A percentile compares a stretch with the other conserved stretches of the same genome.
phyloP scores from a whole-genome alignment of 768 basidiomycete genomes.

The Suillus clintonianus region DNA sequence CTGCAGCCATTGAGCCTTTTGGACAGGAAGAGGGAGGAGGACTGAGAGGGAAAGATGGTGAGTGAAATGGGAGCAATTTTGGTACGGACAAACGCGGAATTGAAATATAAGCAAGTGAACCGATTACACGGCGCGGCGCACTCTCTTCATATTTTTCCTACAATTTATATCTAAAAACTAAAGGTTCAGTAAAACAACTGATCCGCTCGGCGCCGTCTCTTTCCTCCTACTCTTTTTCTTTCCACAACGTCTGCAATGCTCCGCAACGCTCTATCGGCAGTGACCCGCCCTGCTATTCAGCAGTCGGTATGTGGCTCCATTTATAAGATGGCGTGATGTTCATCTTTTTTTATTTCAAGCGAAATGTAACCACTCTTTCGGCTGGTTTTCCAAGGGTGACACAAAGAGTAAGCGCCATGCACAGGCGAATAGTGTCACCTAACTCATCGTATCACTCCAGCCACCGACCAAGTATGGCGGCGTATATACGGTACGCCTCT shows the following conservation, averaged over 20 bases:
- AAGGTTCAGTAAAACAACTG: slow-evolving; percentile 5
- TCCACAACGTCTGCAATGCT: slow-evolving; percentile 52
- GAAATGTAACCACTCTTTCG: slow-evolving; percentile 74
- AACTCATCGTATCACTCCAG: slow-evolving; percentile 39
- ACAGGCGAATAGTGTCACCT: slow-evolving; percentile 4
- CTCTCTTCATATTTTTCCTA: background rate
- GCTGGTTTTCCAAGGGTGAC: slow-evolving; percentile 78
- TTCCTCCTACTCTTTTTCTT: slow-evolving; percentile 31
- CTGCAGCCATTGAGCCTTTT: slow-evolving; percentile 50
- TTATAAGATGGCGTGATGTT: background rate
- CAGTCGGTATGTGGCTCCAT: slow-evolving; percentile 48
- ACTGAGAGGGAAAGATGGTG: slow-evolving; percentile 12
- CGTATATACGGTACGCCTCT: slow-evolving; percentile 74
- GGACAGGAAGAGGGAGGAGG: slow-evolving; percentile 31
- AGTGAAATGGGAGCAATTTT: slow-evolving; percentile 6
- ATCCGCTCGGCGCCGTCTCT: slow-evolving; percentile 22
- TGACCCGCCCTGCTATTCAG: slow-evolving; percentile 52
- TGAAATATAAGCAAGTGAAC: slow-evolving; percentile 2
- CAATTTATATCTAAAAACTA: slow-evolving; percentile 3
- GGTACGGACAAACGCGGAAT: slow-evolving; percentile 14
- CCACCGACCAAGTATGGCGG: slow-evolving; percentile 89
- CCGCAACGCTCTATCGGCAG: slow-evolving; percentile 61
- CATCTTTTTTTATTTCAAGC: slow-evolving; percentile 37
- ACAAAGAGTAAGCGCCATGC: slow-evolving; percentile 54
- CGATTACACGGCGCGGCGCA: background rate